Conservation (phyloP, 345 rosid genomes). For the Melaleuca alternifolia region DNA sequence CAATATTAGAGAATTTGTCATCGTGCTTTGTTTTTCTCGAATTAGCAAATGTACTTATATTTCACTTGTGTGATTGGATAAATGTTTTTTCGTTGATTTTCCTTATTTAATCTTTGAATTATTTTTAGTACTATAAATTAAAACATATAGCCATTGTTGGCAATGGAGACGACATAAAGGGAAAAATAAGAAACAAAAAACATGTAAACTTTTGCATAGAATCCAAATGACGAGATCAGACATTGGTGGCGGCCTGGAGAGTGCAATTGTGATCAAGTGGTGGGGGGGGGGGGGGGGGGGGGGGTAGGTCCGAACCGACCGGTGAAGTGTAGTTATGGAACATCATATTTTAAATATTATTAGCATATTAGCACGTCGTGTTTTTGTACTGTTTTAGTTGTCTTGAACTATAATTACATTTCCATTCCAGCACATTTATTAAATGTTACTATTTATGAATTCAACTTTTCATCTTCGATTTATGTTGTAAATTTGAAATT, state of each 20-base stretch:
- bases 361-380: background rate
- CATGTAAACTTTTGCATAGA: no score
- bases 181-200: background rate
- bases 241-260: no score
- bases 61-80: background rate
- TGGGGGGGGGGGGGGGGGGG: no score
- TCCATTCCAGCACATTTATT: background rate
- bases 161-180: background rate
- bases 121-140: background rate
- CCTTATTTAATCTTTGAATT: background rate
- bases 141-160: background rate
- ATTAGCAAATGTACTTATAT: background rate
- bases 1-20: background rate
- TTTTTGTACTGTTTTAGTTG: background rate
- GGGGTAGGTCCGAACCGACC: no score
- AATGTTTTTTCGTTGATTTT: background rate
- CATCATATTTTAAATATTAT: background rate
- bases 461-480: no score
- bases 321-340: no score
- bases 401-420: background rate
- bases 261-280: no score
- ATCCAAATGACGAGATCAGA: no score
- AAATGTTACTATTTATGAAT: no score
- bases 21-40: background rate
- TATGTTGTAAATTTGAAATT: no score